These are phyloP conservation scores for Hansenula sp. DNA, from an alignment of 1,139 yeast species.

Conservation along the genomic window DNA sequence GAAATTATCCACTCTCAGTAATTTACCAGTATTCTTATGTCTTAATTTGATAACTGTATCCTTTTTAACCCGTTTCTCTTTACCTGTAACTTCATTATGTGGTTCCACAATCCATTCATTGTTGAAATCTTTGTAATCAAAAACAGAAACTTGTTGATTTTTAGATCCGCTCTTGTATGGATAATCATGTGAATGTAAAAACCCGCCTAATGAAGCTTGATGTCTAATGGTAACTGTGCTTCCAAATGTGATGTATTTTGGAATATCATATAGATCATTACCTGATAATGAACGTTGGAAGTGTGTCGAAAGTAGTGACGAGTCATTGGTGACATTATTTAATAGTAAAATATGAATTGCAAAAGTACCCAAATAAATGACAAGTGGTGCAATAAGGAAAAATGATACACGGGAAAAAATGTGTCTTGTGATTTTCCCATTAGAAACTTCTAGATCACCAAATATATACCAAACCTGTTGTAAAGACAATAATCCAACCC, in stretches of 20 bases:
- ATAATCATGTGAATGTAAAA: conserved; percentile 63
- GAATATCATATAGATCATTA: conserved; percentile 35
- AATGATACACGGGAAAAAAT: conserved; percentile 30
- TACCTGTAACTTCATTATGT: conserved; percentile 19
- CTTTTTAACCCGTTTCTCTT: conserved; percentile 36
- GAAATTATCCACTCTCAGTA: conserved; percentile 50
- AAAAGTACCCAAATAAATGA: conserved; percentile 45
- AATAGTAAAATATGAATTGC: conserved; percentile 47
- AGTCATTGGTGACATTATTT: conserved; percentile 43
- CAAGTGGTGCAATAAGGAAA: conserved; percentile 44
- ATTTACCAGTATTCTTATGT: conserved; percentile 58
- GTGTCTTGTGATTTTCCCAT: conserved; percentile 30
- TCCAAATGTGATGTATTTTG: conserved; percentile 58
- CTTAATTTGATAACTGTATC: conserved; percentile 54
- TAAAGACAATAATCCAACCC: conserved; percentile 42
- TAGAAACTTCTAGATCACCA: conserved; percentile 50
- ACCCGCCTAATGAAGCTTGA: conserved; percentile 50
- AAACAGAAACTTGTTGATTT: conserved; percentile 68
- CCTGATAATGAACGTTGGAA: conserved; percentile 51
- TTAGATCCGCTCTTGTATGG: conserved; percentile 51
- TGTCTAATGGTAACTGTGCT: conserved; percentile 67
- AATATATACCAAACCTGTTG: conserved; percentile 51
- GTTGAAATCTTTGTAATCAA: conserved; percentile 47
- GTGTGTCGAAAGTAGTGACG: conserved; percentile 49
- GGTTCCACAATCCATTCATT: conserved; percentile 69